phyloP scores from a whole-genome alignment of 2,329 filamentous ascomycete species.

The Simplicillium sp. region DNA sequence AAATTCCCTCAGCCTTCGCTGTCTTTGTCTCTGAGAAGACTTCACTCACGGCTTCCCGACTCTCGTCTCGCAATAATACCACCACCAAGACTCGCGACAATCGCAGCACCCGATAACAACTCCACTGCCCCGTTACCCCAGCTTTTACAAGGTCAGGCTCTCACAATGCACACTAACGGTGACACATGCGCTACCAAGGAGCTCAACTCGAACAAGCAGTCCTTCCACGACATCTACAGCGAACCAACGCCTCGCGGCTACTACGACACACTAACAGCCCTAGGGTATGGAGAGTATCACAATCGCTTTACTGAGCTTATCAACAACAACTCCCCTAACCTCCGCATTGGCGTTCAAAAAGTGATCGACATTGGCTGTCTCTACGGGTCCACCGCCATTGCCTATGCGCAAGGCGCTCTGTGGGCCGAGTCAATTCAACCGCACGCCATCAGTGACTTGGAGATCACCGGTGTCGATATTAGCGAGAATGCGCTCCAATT shows the following conservation, averaged over 20 bases:
- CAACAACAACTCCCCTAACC: background rate
- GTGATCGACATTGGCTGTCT: slow-evolving; percentile 4
- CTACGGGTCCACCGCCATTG: slow-evolving; percentile 1
- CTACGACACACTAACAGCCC: slow-evolving; percentile 1
- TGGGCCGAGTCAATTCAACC: slow-evolving; percentile 1
- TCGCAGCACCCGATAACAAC: no score
- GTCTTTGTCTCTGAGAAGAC: no score
- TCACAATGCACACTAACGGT: slow-evolving; percentile 1
- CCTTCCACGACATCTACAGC: slow-evolving; percentile 1
- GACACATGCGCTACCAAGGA: background rate
- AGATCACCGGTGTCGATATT: slow-evolving; percentile 3
- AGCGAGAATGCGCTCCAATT: slow-evolving; percentile 2
- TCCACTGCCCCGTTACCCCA: no score
- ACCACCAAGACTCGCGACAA: no score
- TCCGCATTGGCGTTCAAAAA: background rate
- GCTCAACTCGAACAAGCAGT: slow-evolving; percentile 1
- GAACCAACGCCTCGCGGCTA: slow-evolving; percentile 1
- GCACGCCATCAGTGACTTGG: background rate
- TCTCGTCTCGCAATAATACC: no score
- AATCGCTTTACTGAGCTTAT: background rate
- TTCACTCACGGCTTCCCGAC: no score
- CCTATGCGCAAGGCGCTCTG: slow-evolving; percentile 1
- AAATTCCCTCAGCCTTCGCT: no score
- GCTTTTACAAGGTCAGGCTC: no score
- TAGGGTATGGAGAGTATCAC: slow-evolving; percentile 3